Evolutionary conservation across 805 yeast genomes (phyloP).

Genomic region (Wickerhamiella dianesei): DNA sequence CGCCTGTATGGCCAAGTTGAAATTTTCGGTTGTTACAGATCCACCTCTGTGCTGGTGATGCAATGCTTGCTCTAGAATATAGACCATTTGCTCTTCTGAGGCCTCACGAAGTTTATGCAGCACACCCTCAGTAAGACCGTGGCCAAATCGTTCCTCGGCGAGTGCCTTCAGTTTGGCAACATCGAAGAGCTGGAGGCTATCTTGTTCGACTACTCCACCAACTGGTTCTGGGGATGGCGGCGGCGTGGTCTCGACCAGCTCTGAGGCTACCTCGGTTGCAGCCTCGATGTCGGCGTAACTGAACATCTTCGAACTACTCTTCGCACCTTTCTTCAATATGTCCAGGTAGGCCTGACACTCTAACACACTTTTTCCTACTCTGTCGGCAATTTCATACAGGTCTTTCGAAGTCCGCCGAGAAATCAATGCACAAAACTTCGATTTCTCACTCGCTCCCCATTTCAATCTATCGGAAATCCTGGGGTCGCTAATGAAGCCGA

Average conservation of each 20-base stretch:
- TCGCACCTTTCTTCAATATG: background rate
- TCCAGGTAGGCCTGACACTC: constrained; percentile 13
- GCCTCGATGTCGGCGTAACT: constrained; percentile 12
- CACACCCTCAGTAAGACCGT: background rate
- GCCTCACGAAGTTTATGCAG: background rate
- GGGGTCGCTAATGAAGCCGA: background rate
- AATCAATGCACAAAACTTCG: constrained; percentile 10
- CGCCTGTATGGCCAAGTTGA: background rate
- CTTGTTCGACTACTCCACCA: background rate
- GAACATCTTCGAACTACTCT: background rate
- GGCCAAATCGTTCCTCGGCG: background rate
- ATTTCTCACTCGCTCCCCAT: constrained; percentile 14
- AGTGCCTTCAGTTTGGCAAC: background rate
- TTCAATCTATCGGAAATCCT: background rate
- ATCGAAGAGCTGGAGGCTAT: background rate
- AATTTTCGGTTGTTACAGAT: background rate
- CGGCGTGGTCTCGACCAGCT: constrained; percentile 1
- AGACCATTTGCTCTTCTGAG: background rate
- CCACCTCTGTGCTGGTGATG: background rate
- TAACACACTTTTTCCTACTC: constrained; percentile 8
- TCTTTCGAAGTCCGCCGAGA: constrained; percentile 10
- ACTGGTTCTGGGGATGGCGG: background rate
- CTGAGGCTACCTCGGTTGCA: constrained; percentile 11
- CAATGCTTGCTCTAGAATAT: background rate
- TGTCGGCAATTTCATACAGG: constrained; percentile 10